phyloP scores from a whole-genome alignment of 768 basidiomycete species.

The Macrolepiota dolichaula region DNA sequence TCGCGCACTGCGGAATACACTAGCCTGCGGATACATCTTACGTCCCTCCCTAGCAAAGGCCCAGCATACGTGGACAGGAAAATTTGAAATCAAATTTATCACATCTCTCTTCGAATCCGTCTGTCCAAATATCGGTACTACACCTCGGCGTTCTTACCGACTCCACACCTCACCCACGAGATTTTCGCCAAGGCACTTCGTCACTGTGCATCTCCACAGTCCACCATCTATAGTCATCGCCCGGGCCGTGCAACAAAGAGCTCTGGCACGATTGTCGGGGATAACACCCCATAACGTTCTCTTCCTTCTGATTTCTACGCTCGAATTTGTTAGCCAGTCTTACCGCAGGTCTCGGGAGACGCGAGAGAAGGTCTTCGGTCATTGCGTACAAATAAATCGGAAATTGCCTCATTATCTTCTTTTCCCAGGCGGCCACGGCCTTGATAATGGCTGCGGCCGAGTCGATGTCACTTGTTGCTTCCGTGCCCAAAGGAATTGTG shows the following conservation, averaged over 20 bases:
- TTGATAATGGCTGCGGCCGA: not conserved
- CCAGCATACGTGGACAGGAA: not conserved
- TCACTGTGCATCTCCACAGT: too few species aligned
- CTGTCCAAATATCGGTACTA: too few species aligned
- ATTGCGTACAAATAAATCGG: conserved; percentile 12
- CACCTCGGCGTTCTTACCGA: too few species aligned
- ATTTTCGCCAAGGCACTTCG: too few species aligned
- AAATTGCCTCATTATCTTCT: conserved; percentile 2
- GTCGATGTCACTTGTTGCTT: not conserved
- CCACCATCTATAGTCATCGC: too few species aligned
- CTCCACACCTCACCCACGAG: too few species aligned
- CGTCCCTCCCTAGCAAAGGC: not conserved
- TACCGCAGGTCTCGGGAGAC: conserved; percentile 13
- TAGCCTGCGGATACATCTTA: not conserved
- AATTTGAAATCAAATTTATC: not conserved
- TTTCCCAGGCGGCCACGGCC: not conserved
- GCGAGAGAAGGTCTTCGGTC: conserved; percentile 4
- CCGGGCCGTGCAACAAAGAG: not conserved
- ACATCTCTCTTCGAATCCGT: not conserved
- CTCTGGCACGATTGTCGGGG: not conserved
- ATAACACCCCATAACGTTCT: conserved; percentile 2
- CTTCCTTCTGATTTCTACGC: not conserved
- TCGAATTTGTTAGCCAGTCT: conserved; percentile 2
- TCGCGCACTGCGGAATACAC: not conserved
- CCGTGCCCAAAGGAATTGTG: not conserved